Evolutionary conservation across 371 early-diverging fungal genomes (phyloP).

Genomic region (Conidiobolus incongruus): DNA sequence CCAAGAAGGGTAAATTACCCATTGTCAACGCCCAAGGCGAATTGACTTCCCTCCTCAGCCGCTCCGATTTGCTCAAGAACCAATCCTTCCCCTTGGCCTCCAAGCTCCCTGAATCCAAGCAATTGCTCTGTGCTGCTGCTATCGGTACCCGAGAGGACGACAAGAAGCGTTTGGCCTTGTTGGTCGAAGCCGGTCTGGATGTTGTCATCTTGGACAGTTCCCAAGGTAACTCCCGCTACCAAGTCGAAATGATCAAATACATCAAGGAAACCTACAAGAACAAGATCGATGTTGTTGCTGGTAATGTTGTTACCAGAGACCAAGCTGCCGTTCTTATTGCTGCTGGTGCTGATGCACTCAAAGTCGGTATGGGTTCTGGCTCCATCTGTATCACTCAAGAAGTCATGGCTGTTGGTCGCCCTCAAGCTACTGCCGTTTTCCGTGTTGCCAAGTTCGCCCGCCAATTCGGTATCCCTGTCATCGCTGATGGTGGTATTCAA

Average conservation of each 20-base stretch:
- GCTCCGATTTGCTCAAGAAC: conserved; percentile 91
- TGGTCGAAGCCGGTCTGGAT: conserved; percentile 86
- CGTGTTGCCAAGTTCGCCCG: conserved; percentile 79
- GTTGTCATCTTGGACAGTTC: conserved; percentile 81
- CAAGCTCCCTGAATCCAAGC: conserved; percentile 59
- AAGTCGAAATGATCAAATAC: conserved; percentile 82
- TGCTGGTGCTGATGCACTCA: conserved; percentile 88
- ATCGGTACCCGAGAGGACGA: conserved; percentile 84
- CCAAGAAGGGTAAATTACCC: conserved; percentile 92
- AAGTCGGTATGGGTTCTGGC: conserved; percentile 93
- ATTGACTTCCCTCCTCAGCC: conserved; percentile 77
- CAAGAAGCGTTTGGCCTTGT: conserved; percentile 46
- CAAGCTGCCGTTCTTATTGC: conserved; percentile 79
- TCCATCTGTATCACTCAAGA: conserved; percentile 96
- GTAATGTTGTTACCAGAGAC: conserved; percentile 90
- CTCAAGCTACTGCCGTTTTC: conserved; percentile 94
- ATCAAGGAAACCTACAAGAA: conserved; percentile 55
- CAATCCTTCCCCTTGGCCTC: conserved; percentile 81
- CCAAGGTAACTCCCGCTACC: conserved; percentile 85
- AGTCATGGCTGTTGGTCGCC: conserved; percentile 95
- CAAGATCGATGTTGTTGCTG: conserved; percentile 72
- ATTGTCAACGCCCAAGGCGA: conserved; percentile 64
- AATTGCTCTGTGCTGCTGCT: conserved; percentile 85
- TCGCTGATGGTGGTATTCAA: conserved; percentile 92
- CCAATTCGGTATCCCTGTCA: conserved; percentile 83